A percentile compares a stretch with the other conserved stretches of the same genome.
Evolutionary conservation across 169 alveolate genomes (phyloP).

Genomic region (Eimeria sp.): DNA sequence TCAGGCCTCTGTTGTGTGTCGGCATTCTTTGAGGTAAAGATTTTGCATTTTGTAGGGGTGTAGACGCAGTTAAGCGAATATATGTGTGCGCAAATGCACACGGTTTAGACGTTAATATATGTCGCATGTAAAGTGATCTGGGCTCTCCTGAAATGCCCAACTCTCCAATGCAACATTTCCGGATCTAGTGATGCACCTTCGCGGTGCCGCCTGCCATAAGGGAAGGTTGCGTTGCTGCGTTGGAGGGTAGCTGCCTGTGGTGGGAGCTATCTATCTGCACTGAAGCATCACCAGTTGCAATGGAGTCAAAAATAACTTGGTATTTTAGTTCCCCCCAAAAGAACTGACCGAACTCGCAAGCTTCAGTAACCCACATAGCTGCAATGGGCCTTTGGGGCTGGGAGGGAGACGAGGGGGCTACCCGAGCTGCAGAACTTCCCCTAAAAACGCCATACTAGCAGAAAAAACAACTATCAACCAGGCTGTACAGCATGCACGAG

Average conservation of each 20-base stretch:
- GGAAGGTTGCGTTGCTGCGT: not conserved
- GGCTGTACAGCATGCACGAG: not conserved
- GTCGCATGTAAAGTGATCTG: not conserved
- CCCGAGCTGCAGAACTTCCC: too few species aligned
- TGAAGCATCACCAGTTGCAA: too few species aligned
- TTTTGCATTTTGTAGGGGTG: not conserved
- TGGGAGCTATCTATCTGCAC: too few species aligned
- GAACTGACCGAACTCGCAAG: too few species aligned
- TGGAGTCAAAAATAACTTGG: too few species aligned
- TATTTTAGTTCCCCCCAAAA: too few species aligned
- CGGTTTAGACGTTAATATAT: too few species aligned
- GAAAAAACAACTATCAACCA: too few species aligned
- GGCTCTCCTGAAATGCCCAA: not conserved
- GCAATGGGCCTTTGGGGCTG: too few species aligned
- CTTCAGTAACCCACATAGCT: too few species aligned
- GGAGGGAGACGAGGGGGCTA: too few species aligned
- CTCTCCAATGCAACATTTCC: not conserved
- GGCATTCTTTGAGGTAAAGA: not conserved
- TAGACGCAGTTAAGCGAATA: not conserved
- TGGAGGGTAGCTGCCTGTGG: not conserved
- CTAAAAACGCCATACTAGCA: too few species aligned
- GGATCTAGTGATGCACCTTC: not conserved
- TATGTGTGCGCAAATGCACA: not conserved
- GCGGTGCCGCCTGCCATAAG: not conserved
- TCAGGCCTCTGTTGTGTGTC: not conserved